These are phyloP conservation scores for Epicoccum nigrum DNA, from an alignment of 2,329 filamentous ascomycete species.

Conservation along the genomic window DNA sequence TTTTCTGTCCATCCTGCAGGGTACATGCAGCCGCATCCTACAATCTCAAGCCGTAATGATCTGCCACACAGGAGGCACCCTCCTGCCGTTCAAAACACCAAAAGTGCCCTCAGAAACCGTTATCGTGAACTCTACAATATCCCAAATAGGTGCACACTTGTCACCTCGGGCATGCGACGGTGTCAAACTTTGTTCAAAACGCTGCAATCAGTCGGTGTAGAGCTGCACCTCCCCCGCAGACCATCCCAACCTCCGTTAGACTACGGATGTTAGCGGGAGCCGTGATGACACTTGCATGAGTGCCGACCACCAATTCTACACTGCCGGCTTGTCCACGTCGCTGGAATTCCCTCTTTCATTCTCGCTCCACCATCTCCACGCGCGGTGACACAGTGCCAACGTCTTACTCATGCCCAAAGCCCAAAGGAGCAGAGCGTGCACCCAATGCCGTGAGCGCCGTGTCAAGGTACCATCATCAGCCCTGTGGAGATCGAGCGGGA, in stretches of 20 bases:
- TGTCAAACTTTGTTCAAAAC: conserved; percentile 5
- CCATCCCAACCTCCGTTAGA: conserved; percentile 13
- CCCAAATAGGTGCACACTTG: neutral
- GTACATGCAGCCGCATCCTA: conserved; percentile 14
- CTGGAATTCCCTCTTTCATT: conserved; percentile 25
- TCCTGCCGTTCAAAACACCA: neutral
- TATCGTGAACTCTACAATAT: neutral
- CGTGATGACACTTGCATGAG: conserved; percentile 19
- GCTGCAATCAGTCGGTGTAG: conserved; percentile 4
- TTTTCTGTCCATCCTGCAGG: conserved; percentile 7
- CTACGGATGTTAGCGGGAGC: conserved; percentile 14
- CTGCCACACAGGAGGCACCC: neutral
- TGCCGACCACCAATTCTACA: conserved; percentile 12
- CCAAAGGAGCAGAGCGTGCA: conserved; percentile 43
- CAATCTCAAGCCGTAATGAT: conserved; percentile 8
- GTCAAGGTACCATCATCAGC: conserved; percentile 36
- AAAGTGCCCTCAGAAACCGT: neutral
- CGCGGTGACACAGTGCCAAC: conserved; percentile 13
- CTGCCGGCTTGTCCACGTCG: conserved; percentile 14
- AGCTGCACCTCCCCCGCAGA: conserved; percentile 2
- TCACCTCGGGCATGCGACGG: neutral
- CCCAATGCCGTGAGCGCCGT: conserved; percentile 43
- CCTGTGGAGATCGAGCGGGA: conserved; percentile 16
- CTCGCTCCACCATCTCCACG: conserved; percentile 13
- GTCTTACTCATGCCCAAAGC: conserved; percentile 29